phyloP scores from a whole-genome alignment of 1,284 basidiomycete genomes.

The Trichosporon coremiiforme region DNA sequence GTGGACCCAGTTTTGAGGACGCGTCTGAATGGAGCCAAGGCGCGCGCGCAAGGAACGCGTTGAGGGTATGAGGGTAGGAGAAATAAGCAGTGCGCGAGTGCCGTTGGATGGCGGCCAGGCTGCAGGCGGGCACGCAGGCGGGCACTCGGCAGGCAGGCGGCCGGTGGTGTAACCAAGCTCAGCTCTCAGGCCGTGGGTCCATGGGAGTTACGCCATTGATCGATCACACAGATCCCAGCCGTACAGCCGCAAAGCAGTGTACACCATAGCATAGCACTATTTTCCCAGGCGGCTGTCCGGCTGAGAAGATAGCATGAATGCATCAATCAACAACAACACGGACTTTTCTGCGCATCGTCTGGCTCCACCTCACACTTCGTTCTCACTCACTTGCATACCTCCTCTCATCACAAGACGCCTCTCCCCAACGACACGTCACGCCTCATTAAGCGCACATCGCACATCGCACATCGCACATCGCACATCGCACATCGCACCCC shows the following conservation, averaged over 20 bases:
- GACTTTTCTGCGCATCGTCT: neutral
- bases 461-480: too few species aligned
- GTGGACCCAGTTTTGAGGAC: neutral
- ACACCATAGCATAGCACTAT: neutral
- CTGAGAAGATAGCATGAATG: neutral
- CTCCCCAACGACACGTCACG: neutral
- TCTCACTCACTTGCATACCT: neutral
- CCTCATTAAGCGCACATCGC: neutral
- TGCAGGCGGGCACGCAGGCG: too few species aligned
- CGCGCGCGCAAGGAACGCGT: conserved; percentile 2
- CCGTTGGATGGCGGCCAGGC: neutral
- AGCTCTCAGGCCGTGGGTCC: neutral
- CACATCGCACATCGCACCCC: neutral
- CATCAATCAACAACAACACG: conserved; percentile 9
- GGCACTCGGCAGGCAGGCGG: neutral
- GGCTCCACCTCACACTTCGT: neutral
- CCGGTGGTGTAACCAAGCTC: neutral
- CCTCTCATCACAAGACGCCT: neutral
- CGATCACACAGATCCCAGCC: neutral
- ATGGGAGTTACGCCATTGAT: neutral
- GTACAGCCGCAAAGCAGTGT: conserved; percentile 1
- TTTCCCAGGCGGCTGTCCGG: neutral
- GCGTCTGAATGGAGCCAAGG: conserved; percentile 1
- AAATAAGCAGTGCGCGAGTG: conserved; percentile 9
- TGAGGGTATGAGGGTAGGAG: neutral